Evolutionary conservation across 1,284 basidiomycete genomes (phyloP), one percentile per base, ranked within the genome.

Genomic region (Trametes versicolor): DNA sequence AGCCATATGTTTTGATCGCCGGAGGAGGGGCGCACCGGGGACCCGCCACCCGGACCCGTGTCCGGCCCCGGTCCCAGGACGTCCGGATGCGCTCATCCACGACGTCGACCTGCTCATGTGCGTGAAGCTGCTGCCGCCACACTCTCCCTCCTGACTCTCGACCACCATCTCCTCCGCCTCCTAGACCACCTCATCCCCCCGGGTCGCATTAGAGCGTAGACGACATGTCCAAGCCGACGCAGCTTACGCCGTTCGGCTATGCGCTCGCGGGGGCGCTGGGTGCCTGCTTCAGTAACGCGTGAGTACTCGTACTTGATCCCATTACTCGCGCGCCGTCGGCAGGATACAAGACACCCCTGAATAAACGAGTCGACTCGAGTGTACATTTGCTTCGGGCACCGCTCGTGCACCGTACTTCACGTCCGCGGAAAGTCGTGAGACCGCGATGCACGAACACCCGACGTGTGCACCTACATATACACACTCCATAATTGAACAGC

Each of bases 231-330:
- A 89, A 89, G 77, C 84, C 85, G 32, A 81, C 83, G 23, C 76
- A 79, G 64, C 82, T 98, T 59, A 97, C 96, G 0, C 95, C 97
- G 0, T 92, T 99, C 72, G 96, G 93, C 9, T 90, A 95, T 73
- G 97, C 97, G 5, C 83, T 99, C 58, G 96, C 96, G 50, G 97
- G 97, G 10, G 98, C 98, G 4, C 85, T 99, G 54, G 96, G 97
- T 59, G 97, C 93, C 58, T 94, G 95, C 74, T 94, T 97, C 78
- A 92, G 92, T 70, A 95, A 94, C 72, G 95, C 96, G 95, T 97
- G 77, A 80, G 95, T 87, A 27, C 48, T 55, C 36, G 36, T 21
- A 54, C 29, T 32, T 36, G 29, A 19, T 19, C 19, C n/a, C n/a
- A 4, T 51, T 45, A 54, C 58, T 47, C 41, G 15, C 41, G 19